Evolutionary conservation across 106 monocot species (phyloP), one percentile per base, ranked within the genome.

Genomic region (Posidonia australis): DNA sequence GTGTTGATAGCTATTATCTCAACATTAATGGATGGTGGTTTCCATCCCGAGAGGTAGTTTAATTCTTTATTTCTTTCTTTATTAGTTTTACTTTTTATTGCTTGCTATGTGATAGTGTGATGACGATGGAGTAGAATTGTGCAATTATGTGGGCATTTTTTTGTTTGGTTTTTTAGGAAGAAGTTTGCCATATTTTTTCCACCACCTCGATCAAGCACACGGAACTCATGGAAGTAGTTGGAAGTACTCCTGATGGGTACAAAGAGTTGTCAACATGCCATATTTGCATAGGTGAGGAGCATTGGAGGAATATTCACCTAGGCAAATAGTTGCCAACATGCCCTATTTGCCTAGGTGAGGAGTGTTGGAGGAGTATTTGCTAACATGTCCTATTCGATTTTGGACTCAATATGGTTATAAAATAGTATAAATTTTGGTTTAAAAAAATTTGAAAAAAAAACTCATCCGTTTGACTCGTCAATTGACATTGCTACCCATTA

Each of bases 251-350:
- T 9, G 44, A 26, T 55, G 86, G 94, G 22, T 90, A 62, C 16
- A 82, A 76, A 1, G 94, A 90, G 75, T 67, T n/a, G n/a, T n/a
- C n/a, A n/a, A n/a, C n/a, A n/a, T n/a, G n/a, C n/a, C n/a, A n/a
- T n/a, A n/a, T n/a, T n/a, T n/a, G n/a, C n/a, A n/a, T n/a, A n/a
- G n/a, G n/a, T n/a, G n/a, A n/a, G n/a, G n/a, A n/a, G n/a, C n/a
- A n/a, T n/a, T n/a, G n/a, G n/a, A n/a, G n/a, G n/a, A n/a, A n/a
- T n/a, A n/a, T n/a, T n/a, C n/a, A n/a, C n/a, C n/a, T n/a, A n/a
- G n/a, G n/a, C n/a, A n/a, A n/a, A n/a, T n/a, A n/a, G n/a, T n/a
- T 96, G 55, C 94, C 94, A 10, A 82, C 80, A 7, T 96, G 94
- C 65, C 90, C 90, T 44, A 78, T 96, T 49, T 96, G 94, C 68